phyloP scores from a whole-genome alignment of 768 basidiomycete species.

The Nidula microcarpa region DNA sequence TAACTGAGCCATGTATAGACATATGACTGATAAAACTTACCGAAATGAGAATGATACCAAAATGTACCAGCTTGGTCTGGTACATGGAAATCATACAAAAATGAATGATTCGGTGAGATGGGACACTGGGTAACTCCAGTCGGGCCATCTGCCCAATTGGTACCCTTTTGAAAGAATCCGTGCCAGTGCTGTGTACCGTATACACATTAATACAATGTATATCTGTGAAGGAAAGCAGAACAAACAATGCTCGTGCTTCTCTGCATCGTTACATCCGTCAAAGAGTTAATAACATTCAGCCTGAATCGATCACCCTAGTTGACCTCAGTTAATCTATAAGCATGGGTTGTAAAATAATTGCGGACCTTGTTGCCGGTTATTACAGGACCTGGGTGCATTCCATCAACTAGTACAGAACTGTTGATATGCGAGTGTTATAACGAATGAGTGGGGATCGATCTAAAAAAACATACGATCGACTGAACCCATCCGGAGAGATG shows the following conservation, averaged over 20 bases:
- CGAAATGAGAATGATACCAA: slow-evolving; percentile 31
- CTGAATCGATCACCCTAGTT: slow-evolving; percentile 15
- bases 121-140: slow-evolving; percentile 42
- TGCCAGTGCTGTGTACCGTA: slow-evolving; percentile 22
- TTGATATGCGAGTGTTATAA: background rate
- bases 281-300: slow-evolving; percentile 16
- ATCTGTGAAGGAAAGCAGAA: background rate
- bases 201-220: background rate
- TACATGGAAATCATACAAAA: slow-evolving; percentile 33
- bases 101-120: slow-evolving; percentile 31
- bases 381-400: background rate
- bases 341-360: too few species aligned
- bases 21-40: slow-evolving; percentile 1
- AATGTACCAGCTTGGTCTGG: slow-evolving; percentile 39
- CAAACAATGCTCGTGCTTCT: slow-evolving; percentile 18
- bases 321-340: background rate
- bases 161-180: slow-evolving; percentile 20
- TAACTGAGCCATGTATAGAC: background rate
- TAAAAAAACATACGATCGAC: background rate
- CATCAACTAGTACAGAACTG: background rate
- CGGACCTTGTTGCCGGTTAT: background rate
- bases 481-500: background rate
- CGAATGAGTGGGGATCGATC: background rate
- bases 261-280: slow-evolving; percentile 16
- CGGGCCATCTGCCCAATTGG: slow-evolving; percentile 22